phyloP scores from a whole-genome alignment of 768 basidiomycete species.

The Naematelia encephala region DNA sequence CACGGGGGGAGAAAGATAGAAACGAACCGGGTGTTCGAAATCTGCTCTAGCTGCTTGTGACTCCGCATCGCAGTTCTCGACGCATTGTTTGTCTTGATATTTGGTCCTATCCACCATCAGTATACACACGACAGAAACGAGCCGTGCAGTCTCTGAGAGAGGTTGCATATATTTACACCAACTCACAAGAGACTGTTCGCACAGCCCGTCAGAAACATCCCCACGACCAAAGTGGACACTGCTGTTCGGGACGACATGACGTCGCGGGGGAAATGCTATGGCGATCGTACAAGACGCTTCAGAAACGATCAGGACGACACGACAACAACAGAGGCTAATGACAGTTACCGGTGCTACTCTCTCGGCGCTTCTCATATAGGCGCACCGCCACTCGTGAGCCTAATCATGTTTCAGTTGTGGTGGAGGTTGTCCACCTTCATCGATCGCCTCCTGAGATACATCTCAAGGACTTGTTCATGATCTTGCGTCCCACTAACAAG shows the following conservation, averaged over 20 bases:
- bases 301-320: too few species aligned
- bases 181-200: constrained; percentile 52
- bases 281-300: not conserved
- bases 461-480: too few species aligned
- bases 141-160: constrained; percentile 64
- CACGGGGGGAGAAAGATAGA: not conserved
- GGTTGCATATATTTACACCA: too few species aligned
- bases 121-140: constrained; percentile 49
- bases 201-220: constrained; percentile 71
- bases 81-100: constrained; percentile 87
- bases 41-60: constrained; percentile 63
- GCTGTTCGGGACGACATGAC: constrained; percentile 55
- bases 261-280: too few species aligned
- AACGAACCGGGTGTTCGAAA: constrained; percentile 93
- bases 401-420: not conserved
- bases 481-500: too few species aligned
- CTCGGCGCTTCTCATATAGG: too few species aligned
- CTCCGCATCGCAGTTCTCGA: constrained; percentile 77
- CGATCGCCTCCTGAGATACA: not conserved
- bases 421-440: not conserved
- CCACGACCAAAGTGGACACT: constrained; percentile 65
- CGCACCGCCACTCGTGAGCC: too few species aligned
- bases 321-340: too few species aligned
- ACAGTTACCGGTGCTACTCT: too few species aligned
- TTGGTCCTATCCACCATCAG: constrained; percentile 35